These are phyloP conservation scores for Phyllosticta citribraziliensis DNA, from an alignment of 2,329 filamentous ascomycete species.

Conservation along the genomic window DNA sequence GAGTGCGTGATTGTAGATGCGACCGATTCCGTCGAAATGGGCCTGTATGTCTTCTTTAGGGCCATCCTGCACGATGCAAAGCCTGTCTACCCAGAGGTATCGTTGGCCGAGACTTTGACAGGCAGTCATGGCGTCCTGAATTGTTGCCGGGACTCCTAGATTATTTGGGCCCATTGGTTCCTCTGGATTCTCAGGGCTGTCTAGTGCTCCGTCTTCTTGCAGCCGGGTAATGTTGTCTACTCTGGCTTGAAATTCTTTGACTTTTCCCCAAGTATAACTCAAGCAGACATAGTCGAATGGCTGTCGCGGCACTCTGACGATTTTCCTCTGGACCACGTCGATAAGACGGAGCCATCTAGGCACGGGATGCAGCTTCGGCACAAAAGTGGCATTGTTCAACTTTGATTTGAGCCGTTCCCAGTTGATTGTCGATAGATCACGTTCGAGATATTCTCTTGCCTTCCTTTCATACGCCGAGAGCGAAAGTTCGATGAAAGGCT, in stretches of 20 bases:
- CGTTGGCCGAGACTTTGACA: background rate
- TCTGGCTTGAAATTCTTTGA: background rate
- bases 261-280: background rate
- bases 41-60: background rate
- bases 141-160: background rate
- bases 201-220: background rate
- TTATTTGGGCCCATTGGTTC: background rate
- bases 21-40: background rate
- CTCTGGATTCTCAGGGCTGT: background rate
- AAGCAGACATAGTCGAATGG: background rate
- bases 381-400: too few relatives aligned
- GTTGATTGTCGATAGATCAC: background rate
- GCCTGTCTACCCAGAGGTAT: background rate
- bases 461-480: background rate
- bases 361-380: background rate
- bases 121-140: background rate
- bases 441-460: background rate
- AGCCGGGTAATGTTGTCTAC: background rate
- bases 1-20: background rate
- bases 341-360: background rate
- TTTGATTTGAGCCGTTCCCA: background rate
- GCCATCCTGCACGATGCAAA: background rate
- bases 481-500: too few relatives aligned
- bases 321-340: background rate
- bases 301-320: background rate